Percentiles rank a stretch among this genome's conserved stretches.
Conservation (phyloP, 1,139 yeast species). For the Hanseniaspora uvarum region DNA sequence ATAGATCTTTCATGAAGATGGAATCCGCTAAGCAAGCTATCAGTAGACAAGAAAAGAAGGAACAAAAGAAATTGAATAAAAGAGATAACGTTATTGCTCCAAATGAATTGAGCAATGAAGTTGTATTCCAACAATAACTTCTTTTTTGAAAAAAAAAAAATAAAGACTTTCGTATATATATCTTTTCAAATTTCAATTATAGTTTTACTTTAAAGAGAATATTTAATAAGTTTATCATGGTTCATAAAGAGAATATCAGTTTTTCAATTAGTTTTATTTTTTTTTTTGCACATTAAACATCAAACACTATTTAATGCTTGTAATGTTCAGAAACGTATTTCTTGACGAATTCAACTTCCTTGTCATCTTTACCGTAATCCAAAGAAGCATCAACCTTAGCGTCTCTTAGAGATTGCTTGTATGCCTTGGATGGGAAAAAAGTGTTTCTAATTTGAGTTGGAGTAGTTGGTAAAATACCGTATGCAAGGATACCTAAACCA, state of each 20-base stretch:
- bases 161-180: neutral
- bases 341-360: conserved; percentile 16
- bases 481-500: conserved; percentile 13
- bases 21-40: conserved; percentile 73
- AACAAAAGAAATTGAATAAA: conserved; percentile 61
- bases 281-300: neutral
- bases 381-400: conserved; percentile 16
- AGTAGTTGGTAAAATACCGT: conserved; percentile 9
- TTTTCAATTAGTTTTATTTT: neutral
- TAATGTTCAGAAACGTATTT: conserved; percentile 16
- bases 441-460: conserved; percentile 14
- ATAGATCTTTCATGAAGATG: conserved; percentile 77
- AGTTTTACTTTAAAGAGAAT: neutral
- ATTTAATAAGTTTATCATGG: neutral
- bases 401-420: conserved; percentile 6
- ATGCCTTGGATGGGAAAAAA: conserved; percentile 15
- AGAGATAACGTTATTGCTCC: conserved; percentile 64
- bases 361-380: conserved; percentile 14
- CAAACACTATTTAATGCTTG: conserved; percentile 6
- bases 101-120: conserved; percentile 78
- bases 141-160: neutral
- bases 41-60: conserved; percentile 68
- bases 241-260: neutral
- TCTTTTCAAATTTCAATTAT: neutral
- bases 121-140: conserved; percentile 45